Percentiles rank a stretch among this genome's conserved stretches.
These are phyloP conservation scores for Neurospora terricola DNA, from an alignment of 495 filamentous ascomycete species.

Conservation along the genomic window DNA sequence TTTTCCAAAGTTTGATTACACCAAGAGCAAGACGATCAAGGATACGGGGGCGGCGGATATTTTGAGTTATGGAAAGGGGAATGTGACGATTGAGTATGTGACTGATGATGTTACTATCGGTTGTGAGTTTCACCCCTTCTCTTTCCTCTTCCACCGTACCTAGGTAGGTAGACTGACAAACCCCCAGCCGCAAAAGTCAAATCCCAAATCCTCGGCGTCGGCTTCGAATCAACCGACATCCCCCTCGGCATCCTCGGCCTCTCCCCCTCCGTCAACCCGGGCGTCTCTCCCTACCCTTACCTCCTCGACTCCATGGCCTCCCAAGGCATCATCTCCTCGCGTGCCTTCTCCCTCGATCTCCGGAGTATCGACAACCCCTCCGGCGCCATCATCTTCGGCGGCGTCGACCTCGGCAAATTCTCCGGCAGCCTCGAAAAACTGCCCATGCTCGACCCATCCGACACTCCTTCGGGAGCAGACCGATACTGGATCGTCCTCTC, in stretches of 20 bases:
- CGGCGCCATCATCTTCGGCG: constrained; percentile 73
- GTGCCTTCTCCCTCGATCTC: constrained; percentile 62
- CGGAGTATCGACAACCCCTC: constrained; percentile 33
- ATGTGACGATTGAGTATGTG: constrained; percentile 29
- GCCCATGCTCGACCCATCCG: constrained; percentile 28
- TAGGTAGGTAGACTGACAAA: not conserved
- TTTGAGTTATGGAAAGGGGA: constrained; percentile 31
- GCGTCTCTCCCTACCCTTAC: constrained; percentile 49
- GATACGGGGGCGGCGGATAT: constrained; percentile 11
- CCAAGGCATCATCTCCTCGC: constrained; percentile 54
- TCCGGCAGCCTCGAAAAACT: constrained; percentile 44
- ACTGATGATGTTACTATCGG: constrained; percentile 30
- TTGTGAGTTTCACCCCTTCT: constrained; percentile 13
- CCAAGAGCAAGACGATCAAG: constrained; percentile 21
- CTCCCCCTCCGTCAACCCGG: constrained; percentile 37
- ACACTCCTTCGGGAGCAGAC: constrained; percentile 22
- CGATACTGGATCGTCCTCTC: constrained; percentile 20
- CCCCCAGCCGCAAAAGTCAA: constrained; percentile 22
- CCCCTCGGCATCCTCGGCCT: constrained; percentile 67
- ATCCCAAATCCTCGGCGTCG: constrained; percentile 33
- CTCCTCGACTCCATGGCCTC: constrained; percentile 54
- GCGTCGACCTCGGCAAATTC: constrained; percentile 58
- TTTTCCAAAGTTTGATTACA: constrained; percentile 25
- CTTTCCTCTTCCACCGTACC: not conserved
- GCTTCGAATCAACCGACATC: constrained; percentile 24